Percentiles rank a stretch among this genome's conserved stretches.
These are phyloP conservation scores for Candida arabinofermentans DNA, from an alignment of 805 yeast genomes.

Conservation along the genomic window DNA sequence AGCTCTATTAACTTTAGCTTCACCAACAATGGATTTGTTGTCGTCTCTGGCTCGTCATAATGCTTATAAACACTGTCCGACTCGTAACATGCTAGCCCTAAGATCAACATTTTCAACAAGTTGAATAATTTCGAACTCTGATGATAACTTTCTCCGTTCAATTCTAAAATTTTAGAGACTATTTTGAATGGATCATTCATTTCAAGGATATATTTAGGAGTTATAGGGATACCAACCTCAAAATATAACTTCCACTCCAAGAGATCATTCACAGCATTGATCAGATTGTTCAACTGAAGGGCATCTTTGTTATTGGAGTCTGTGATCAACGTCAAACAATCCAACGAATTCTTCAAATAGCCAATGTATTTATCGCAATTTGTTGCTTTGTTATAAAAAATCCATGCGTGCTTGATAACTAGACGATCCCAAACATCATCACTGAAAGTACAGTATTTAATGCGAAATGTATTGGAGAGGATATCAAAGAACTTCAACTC, in stretches of 20 bases:
- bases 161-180: conserved; percentile 38
- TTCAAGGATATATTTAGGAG: conserved; percentile 25
- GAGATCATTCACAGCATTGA: conserved; percentile 20
- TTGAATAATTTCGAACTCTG: conserved; percentile 38
- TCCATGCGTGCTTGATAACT: conserved; percentile 22
- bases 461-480: conserved; percentile 13
- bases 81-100: conserved; percentile 32
- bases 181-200: conserved; percentile 23
- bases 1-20: conserved; percentile 44
- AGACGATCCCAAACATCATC: conserved; percentile 8
- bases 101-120: conserved; percentile 37
- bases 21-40: conserved; percentile 25
- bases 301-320: conserved; percentile 1
- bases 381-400: conserved; percentile 24
- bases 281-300: conserved; percentile 11
- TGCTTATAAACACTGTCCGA: conserved; percentile 6
- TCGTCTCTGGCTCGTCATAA: conserved; percentile 6
- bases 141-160: conserved; percentile 48
- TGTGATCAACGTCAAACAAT: conserved; percentile 18
- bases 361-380: conserved; percentile 29
- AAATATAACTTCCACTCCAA: conserved; percentile 29
- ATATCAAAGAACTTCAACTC: conserved; percentile 18
- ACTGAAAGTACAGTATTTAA: conserved; percentile 17
- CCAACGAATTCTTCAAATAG: conserved; percentile 18
- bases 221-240: conserved; percentile 26